Conservation (phyloP, 495 filamentous ascomycete genomes). For the Podospora appendiculata region DNA sequence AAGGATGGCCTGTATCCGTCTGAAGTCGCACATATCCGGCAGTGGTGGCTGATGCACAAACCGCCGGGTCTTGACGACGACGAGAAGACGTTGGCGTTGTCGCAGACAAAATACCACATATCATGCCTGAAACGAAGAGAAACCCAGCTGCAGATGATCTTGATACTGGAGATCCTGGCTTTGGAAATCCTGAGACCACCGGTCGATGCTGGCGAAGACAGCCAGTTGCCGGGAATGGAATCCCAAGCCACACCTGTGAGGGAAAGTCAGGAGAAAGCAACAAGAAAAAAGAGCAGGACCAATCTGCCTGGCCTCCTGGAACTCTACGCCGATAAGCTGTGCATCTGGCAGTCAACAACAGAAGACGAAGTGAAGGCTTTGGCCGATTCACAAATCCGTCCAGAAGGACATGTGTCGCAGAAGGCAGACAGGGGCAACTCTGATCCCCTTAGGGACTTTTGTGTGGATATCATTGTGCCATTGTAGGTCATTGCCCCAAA, state of each 20-base stretch:
- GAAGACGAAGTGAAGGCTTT: slow-evolving; percentile 45
- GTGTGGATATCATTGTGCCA: slow-evolving; percentile 84
- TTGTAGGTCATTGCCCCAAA: slow-evolving; percentile 54
- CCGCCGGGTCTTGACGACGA: slow-evolving; percentile 25
- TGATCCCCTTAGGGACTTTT: slow-evolving; percentile 57
- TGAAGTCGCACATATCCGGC: slow-evolving; percentile 66
- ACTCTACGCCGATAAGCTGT: slow-evolving; percentile 79
- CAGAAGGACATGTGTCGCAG: slow-evolving; percentile 21
- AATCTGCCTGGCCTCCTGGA: slow-evolving; percentile 59
- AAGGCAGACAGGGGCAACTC: slow-evolving; percentile 23
- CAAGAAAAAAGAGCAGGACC: slow-evolving; percentile 33
- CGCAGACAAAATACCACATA: slow-evolving; percentile 48
- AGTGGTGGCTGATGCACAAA: slow-evolving; percentile 66
- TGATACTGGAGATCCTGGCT: slow-evolving; percentile 81
- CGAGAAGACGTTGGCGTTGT: slow-evolving; percentile 24
- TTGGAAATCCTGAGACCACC: slow-evolving; percentile 48
- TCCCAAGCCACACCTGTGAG: slow-evolving; percentile 13
- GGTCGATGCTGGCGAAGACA: slow-evolving; percentile 27
- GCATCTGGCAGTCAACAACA: slow-evolving; percentile 91
- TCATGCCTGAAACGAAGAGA: slow-evolving; percentile 64
- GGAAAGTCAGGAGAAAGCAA: slow-evolving; percentile 13
- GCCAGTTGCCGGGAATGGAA: slow-evolving; percentile 31
- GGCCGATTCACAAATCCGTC: slow-evolving; percentile 36
- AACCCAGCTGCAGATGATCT: slow-evolving; percentile 82
- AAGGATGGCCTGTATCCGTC: slow-evolving; percentile 70